Evolutionary conservation across 2,329 filamentous ascomycete genomes (phyloP).

Genomic region (Juglanconis sp.): DNA sequence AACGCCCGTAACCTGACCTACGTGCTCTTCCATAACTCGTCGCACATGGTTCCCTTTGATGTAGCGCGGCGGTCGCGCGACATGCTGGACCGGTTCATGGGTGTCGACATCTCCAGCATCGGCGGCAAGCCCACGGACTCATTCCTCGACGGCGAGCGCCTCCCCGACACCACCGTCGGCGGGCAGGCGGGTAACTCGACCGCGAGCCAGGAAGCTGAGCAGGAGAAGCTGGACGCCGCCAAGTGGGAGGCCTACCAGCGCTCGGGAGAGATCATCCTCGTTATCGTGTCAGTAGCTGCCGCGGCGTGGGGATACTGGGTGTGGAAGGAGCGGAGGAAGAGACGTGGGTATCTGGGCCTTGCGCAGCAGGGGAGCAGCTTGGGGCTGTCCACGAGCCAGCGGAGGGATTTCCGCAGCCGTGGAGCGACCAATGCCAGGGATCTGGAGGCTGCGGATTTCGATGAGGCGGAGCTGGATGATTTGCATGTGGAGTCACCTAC

Average conservation of each 20-base stretch:
- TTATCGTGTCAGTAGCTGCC: conserved; percentile 74
- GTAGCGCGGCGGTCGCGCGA: conserved; percentile 81
- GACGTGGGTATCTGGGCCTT: conserved; percentile 50
- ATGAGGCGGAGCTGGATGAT: conserved; percentile 63
- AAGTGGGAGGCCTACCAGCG: conserved; percentile 87
- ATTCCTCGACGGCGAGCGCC: conserved; percentile 80
- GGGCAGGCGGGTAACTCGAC: conserved; percentile 59
- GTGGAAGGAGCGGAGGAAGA: conserved; percentile 59
- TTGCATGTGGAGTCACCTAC: conserved; percentile 51
- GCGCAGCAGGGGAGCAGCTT: conserved; percentile 26
- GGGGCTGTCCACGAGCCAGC: conserved; percentile 35
- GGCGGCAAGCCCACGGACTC: conserved; percentile 77
- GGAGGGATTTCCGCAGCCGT: conserved; percentile 41
- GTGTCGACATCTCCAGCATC: conserved; percentile 84
- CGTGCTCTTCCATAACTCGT: conserved; percentile 90
- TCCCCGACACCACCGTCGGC: conserved; percentile 73
- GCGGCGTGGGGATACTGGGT: conserved; percentile 71
- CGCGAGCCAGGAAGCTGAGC: conserved; percentile 62
- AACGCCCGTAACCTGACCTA: conserved; percentile 94
- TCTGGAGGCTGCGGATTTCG: conserved; percentile 62
- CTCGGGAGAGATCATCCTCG: conserved; percentile 80
- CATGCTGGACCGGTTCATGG: conserved; percentile 97
- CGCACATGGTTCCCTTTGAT: conserved; percentile 98
- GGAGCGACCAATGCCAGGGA: conserved; percentile 41
- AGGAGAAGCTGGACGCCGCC: conserved; percentile 73